A percentile compares a stretch with the other conserved stretches of the same genome.
Evolutionary conservation across 768 basidiomycete species (phyloP).

Genomic region (Hericium alpestre): DNA sequence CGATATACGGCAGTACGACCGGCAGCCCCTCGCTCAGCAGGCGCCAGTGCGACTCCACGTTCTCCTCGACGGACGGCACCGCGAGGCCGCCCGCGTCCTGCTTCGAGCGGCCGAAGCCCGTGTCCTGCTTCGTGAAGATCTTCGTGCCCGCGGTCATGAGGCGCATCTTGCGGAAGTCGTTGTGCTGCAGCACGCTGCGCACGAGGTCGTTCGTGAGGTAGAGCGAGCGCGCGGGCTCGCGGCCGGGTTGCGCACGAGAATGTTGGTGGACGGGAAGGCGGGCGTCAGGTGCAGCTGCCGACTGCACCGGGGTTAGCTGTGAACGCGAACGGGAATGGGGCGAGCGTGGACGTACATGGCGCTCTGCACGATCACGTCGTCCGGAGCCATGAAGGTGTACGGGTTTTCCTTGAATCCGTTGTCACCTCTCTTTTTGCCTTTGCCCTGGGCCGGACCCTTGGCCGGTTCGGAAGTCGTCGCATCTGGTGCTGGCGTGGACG

Average conservation of each 20-base stretch:
- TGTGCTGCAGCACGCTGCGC: conserved; percentile 67
- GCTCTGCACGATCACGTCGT: conserved; percentile 57
- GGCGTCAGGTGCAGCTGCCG: conserved; percentile 58
- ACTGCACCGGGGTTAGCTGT: conserved; percentile 28
- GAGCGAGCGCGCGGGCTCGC: conserved; percentile 64
- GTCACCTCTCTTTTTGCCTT: conserved; percentile 18
- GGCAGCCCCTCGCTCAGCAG: conserved; percentile 79
- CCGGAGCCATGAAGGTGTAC: conserved; percentile 66
- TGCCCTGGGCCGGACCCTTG: conserved; percentile 4
- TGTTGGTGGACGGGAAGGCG: conserved; percentile 62
- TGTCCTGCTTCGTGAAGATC: conserved; percentile 84
- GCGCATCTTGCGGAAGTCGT: conserved; percentile 76
- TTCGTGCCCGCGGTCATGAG: conserved; percentile 92
- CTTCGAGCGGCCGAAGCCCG: conserved; percentile 20
- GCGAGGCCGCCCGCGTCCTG: background rate
- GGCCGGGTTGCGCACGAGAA: conserved; percentile 80
- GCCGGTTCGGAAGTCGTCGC: background rate
- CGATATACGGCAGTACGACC: conserved; percentile 73
- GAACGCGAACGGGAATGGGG: background rate
- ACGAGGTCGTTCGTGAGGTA: conserved; percentile 84
- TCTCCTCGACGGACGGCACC: conserved; percentile 9
- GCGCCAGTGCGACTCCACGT: conserved; percentile 52
- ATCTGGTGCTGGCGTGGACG: conserved; percentile 7
- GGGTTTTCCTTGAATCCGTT: conserved; percentile 69
- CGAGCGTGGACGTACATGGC: conserved; percentile 52